Conservation (phyloP, 2,329 filamentous ascomycete genomes). For the Arthroderma uncinatum region DNA sequence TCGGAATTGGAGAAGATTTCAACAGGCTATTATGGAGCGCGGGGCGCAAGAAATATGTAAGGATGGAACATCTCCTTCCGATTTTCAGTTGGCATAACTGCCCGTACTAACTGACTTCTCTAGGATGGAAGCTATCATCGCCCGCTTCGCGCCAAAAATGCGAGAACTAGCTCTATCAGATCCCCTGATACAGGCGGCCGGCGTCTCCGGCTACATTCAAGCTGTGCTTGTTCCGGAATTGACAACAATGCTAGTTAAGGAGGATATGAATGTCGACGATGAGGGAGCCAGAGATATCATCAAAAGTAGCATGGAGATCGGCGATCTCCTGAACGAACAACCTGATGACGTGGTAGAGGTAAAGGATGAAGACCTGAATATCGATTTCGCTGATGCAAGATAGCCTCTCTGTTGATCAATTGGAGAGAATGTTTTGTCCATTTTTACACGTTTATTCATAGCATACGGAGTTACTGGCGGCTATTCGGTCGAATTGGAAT, state of each 20-base stretch:
- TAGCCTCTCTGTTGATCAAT: not conserved
- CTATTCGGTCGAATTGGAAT: not conserved
- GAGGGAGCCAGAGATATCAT: conserved; percentile 46
- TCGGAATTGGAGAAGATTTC: conserved; percentile 44
- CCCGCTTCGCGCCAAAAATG: conserved; percentile 48
- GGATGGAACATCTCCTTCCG: too few relatives aligned
- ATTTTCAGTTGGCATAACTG: conserved; percentile 21
- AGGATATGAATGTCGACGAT: conserved; percentile 44
- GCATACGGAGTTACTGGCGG: not conserved
- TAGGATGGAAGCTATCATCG: conserved; percentile 49
- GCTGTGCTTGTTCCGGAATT: conserved; percentile 66
- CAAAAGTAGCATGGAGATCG: conserved; percentile 55
- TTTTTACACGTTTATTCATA: not conserved
- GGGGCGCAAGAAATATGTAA: conserved; percentile 61
- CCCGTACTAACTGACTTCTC: conserved; percentile 6
- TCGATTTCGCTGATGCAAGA: not conserved
- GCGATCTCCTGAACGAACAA: conserved; percentile 57
- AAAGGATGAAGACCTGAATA: conserved; percentile 13
- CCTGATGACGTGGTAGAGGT: conserved; percentile 43
- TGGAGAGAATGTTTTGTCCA: not conserved
- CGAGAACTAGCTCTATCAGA: conserved; percentile 54
- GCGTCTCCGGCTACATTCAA: conserved; percentile 59
- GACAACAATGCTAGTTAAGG: conserved; percentile 44
- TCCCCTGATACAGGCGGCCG: conserved; percentile 53
- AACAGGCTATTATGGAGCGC: conserved; percentile 74